Conservation (phyloP, 2,329 filamentous ascomycete species). For the Magnaporthiopsis incrustans region DNA sequence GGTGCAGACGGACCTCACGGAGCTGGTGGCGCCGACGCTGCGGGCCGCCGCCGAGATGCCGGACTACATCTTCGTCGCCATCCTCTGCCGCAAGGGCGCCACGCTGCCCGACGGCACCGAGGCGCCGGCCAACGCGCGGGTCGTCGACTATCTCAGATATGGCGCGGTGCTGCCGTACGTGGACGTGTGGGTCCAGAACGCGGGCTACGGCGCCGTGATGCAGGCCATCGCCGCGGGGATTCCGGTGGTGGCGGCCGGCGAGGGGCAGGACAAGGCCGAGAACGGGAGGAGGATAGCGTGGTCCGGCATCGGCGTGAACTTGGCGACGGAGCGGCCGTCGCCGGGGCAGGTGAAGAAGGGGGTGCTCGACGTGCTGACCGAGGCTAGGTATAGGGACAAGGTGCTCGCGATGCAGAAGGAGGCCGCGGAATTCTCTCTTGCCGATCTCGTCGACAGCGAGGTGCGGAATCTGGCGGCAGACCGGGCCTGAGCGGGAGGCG, state of each 20-base stretch:
- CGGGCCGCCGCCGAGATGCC: slow-evolving; percentile 18
- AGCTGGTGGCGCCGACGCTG: slow-evolving; percentile 30
- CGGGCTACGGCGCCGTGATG: slow-evolving; percentile 30
- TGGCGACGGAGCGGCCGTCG: slow-evolving; percentile 19
- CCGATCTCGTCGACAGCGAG: slow-evolving; percentile 3
- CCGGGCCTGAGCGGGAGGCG: background rate
- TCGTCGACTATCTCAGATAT: slow-evolving; percentile 30
- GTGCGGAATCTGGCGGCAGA: background rate
- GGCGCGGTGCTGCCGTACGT: slow-evolving; percentile 28
- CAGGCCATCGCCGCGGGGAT: slow-evolving; percentile 32
- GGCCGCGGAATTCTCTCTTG: slow-evolving; percentile 6
- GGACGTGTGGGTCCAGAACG: slow-evolving; percentile 31
- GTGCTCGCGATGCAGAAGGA: background rate
- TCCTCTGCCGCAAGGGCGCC: slow-evolving; percentile 27
- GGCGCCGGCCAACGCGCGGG: slow-evolving; percentile 22
- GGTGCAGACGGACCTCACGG: slow-evolving; percentile 27
- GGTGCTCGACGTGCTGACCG: slow-evolving; percentile 20
- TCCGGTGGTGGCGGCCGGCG: slow-evolving; percentile 31
- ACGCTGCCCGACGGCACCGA: slow-evolving; percentile 13
- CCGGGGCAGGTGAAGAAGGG: slow-evolving; percentile 19
- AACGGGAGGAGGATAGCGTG: slow-evolving; percentile 26
- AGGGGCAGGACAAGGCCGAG: slow-evolving; percentile 33
- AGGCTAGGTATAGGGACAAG: background rate
- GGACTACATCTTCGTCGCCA: slow-evolving; percentile 25
- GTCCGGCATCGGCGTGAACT: slow-evolving; percentile 26